phyloP scores from a whole-genome alignment of 208 protist species.

The Trypanosoma theileri region DNA sequence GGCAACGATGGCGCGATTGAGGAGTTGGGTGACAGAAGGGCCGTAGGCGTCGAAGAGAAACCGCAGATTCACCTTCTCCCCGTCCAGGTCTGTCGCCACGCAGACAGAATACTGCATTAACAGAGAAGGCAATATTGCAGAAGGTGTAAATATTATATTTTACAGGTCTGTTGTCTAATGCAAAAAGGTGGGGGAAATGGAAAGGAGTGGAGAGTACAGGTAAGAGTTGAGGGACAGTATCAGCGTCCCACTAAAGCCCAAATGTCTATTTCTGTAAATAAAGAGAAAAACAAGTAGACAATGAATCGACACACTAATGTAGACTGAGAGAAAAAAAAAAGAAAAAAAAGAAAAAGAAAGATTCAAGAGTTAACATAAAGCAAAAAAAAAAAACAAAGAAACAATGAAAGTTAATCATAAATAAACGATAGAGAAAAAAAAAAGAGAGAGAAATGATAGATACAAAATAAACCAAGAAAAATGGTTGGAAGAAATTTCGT shows the following conservation, averaged over 20 bases:
- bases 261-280: too few relatives aligned
- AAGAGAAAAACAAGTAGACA: too few relatives aligned
- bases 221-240: too few relatives aligned
- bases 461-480: background rate
- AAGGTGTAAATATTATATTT: too few relatives aligned
- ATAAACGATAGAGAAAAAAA: slow-evolving; percentile 16
- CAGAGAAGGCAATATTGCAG: too few relatives aligned
- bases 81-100: slow-evolving; percentile 65
- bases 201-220: too few relatives aligned
- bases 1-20: slow-evolving; percentile 25
- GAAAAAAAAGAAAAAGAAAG: background rate
- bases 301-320: too few relatives aligned
- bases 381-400: slow-evolving; percentile 8
- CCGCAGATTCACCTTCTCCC: slow-evolving; percentile 66
- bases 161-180: too few relatives aligned
- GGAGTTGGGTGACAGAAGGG: slow-evolving; percentile 34
- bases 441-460: slow-evolving; percentile 9
- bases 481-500: too few relatives aligned
- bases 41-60: slow-evolving; percentile 39
- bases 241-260: too few relatives aligned
- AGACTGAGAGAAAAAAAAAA: slow-evolving; percentile 8
- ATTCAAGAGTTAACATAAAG: background rate
- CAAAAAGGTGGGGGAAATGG: too few relatives aligned
- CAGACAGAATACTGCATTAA: slow-evolving; percentile 51
- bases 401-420: background rate